Percentiles rank a stretch among this genome's conserved stretches.
These are phyloP conservation scores for Sarcodon aspratus DNA, from an alignment of 768 basidiomycete genomes.

Conservation along the genomic window DNA sequence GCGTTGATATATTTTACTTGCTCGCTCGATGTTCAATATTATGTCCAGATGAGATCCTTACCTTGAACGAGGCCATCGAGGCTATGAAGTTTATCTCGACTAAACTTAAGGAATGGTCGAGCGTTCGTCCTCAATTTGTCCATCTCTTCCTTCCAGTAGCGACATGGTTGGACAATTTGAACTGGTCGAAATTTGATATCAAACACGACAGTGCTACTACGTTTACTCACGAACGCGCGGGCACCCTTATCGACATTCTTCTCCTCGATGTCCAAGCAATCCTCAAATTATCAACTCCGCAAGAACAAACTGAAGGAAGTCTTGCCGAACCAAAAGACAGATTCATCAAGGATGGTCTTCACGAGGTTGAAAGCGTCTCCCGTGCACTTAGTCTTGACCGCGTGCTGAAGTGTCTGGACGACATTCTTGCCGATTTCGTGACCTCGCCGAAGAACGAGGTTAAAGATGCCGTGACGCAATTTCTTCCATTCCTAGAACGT, in stretches of 20 bases:
- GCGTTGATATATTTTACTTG: not conserved
- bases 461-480: conserved; percentile 25
- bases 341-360: conserved; percentile 40
- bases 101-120: not conserved
- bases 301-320: conserved; percentile 8
- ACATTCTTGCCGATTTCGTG: conserved; percentile 27
- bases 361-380: conserved; percentile 32
- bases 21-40: not conserved
- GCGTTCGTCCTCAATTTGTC: conserved; percentile 2
- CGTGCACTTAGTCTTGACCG: conserved; percentile 34
- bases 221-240: conserved; percentile 13
- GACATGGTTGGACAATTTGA: conserved; percentile 16
- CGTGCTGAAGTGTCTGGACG: conserved; percentile 29
- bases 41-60: not conserved
- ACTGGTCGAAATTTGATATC: not conserved
- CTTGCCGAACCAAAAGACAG: conserved; percentile 27
- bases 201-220: conserved; percentile 3
- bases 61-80: not conserved
- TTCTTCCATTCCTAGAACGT: conserved; percentile 66
- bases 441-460: conserved; percentile 20
- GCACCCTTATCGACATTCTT: conserved; percentile 45
- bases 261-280: conserved; percentile 58
- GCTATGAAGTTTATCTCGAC: not conserved
- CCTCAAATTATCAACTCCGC: conserved; percentile 19
- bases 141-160: conserved; percentile 22